Evolutionary conservation across 768 basidiomycete species (phyloP).

Genomic region (Rhizopogon sp.): DNA sequence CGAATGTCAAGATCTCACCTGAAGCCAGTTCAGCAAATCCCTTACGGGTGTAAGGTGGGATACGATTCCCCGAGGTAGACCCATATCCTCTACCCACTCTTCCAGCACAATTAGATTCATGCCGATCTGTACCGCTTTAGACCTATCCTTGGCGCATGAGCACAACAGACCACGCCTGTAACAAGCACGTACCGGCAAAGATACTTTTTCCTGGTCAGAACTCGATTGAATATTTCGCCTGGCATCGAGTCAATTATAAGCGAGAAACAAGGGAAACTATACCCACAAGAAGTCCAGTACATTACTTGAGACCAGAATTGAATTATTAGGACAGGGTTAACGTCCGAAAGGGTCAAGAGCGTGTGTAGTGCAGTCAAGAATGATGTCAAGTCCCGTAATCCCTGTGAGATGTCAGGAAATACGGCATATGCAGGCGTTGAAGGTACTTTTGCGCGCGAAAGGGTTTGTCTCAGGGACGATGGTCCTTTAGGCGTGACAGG

Average conservation of each 20-base stretch:
- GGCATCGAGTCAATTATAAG: conserved; percentile 10
- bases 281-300: conserved; percentile 94
- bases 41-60: conserved; percentile 80
- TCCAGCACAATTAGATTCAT: conserved; percentile 84
- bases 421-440: conserved; percentile 43
- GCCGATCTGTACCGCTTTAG: conserved; percentile 83
- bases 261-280: not conserved
- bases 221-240: conserved; percentile 85
- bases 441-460: conserved; percentile 48
- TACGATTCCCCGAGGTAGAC: conserved; percentile 72
- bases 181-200: conserved; percentile 65
- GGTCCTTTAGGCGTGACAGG: conserved; percentile 50
- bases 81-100: conserved; percentile 85
- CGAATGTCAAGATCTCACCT: conserved; percentile 39
- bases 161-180: not conserved
- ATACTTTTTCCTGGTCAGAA: conserved; percentile 90
- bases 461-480: conserved; percentile 63
- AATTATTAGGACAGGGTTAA: conserved; percentile 83
- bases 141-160: conserved; percentile 37
- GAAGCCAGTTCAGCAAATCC: conserved; percentile 83
- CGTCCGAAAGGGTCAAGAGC: conserved; percentile 76
- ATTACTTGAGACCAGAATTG: conserved; percentile 98
- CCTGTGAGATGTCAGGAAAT: conserved; percentile 41
- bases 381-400: conserved; percentile 57
- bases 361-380: conserved; percentile 85